A percentile compares a stretch with the other conserved stretches of the same genome.
Evolutionary conservation across 1,139 yeast species (phyloP).

Genomic region (Hemisphaericaspora lyxosophila): DNA sequence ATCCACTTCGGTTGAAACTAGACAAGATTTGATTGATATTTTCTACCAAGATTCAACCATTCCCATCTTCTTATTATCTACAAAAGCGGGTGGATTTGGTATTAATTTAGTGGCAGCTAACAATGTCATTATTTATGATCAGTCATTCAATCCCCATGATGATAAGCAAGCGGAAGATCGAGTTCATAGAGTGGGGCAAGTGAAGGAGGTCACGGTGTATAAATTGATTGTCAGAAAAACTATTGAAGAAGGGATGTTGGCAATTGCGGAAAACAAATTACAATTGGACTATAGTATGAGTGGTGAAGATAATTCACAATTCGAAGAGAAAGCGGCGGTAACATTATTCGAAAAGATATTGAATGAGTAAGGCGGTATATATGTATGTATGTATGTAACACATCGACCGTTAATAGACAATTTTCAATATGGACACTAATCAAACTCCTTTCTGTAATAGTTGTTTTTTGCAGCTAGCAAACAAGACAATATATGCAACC

Average conservation of each 20-base stretch:
- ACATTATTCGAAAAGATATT: constrained; percentile 53
- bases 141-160: constrained; percentile 96
- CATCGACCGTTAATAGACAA: no score
- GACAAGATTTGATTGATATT: constrained; percentile 89
- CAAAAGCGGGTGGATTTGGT: constrained; percentile 98
- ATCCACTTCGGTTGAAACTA: constrained; percentile 84
- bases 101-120: constrained; percentile 95
- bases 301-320: constrained; percentile 36
- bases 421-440: no score
- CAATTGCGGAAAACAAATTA: constrained; percentile 84
- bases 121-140: constrained; percentile 86
- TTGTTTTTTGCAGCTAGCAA: no score
- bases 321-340: constrained; percentile 52
- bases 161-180: constrained; percentile 98
- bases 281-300: constrained; percentile 77
- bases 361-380: constrained; percentile 26
- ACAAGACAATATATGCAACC: no score
- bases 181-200: constrained; percentile 97
- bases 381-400: no score
- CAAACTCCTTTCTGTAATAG: no score
- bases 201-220: constrained; percentile 77
- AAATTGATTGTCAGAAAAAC: constrained; percentile 73
- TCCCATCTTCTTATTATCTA: constrained; percentile 83
- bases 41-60: constrained; percentile 81
- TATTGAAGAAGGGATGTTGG: constrained; percentile 85